phyloP scores from a whole-genome alignment of 352 stramenopile genomes.

The Salisapilia sapeloensis region DNA sequence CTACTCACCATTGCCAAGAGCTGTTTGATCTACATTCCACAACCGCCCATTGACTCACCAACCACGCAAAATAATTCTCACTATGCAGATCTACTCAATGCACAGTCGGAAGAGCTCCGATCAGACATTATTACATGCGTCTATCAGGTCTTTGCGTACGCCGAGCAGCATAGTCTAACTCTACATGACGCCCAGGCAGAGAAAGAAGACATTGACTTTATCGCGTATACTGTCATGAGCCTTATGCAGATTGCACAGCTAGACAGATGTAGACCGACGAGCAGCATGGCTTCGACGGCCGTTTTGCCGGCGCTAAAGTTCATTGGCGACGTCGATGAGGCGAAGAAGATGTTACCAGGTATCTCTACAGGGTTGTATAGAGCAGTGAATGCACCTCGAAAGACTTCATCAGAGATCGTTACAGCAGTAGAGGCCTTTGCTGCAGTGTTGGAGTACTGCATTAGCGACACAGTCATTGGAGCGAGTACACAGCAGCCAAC shows the following conservation, averaged over 20 bases:
- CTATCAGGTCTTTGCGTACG: constrained; percentile 10
- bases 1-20: too few relatives aligned
- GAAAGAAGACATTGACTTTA: constrained; percentile 33
- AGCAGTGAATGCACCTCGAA: constrained; percentile 35
- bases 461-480: constrained; percentile 8
- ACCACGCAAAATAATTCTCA: background rate
- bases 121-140: constrained; percentile 27
- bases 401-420: constrained; percentile 44
- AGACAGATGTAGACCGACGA: constrained; percentile 19
- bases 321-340: constrained; percentile 12
- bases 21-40: constrained; percentile 35
- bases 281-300: background rate
- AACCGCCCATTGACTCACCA: too few relatives aligned
- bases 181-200: constrained; percentile 1
- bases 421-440: constrained; percentile 37
- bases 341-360: constrained; percentile 60
- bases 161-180: background rate
- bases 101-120: constrained; percentile 42
- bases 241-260: constrained; percentile 39
- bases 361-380: constrained; percentile 46
- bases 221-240: constrained; percentile 44
- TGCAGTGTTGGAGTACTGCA: constrained; percentile 12
- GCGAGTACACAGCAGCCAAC: background rate
- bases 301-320: constrained; percentile 15
- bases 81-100: background rate